These are phyloP conservation scores for Salvia splendens DNA, from an alignment of 257 asterid genomes.

Conservation along the genomic window DNA sequence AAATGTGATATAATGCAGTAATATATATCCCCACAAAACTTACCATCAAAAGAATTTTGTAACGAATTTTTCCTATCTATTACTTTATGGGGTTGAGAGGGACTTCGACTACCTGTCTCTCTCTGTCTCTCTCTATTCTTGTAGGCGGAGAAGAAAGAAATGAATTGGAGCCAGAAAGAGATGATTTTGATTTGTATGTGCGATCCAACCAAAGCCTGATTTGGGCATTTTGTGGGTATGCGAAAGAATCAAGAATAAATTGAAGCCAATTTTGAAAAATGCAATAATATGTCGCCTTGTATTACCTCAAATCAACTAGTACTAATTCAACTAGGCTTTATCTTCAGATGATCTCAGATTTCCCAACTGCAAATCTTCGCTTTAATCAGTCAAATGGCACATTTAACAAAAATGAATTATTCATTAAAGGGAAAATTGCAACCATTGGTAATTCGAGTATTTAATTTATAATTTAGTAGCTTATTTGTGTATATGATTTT, in stretches of 20 bases:
- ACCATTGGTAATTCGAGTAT: too few species aligned
- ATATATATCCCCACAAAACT: constrained; percentile 16
- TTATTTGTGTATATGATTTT: too few species aligned
- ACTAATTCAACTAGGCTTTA: too few species aligned
- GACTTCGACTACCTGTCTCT: constrained; percentile 22
- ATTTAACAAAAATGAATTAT: too few species aligned
- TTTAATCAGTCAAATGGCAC: too few species aligned
- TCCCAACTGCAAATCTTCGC: too few species aligned
- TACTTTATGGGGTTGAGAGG: constrained; percentile 25
- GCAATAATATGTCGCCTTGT: too few species aligned
- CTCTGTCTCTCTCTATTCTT: neutral
- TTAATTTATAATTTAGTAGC: too few species aligned
- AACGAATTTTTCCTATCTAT: constrained; percentile 11
- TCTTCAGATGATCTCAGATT: too few species aligned
- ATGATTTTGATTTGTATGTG: constrained; percentile 8
- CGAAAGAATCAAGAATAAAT: constrained; percentile 22
- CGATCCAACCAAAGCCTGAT: constrained; percentile 35
- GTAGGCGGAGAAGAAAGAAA: too few species aligned
- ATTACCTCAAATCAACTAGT: too few species aligned
- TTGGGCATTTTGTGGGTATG: constrained; percentile 30
- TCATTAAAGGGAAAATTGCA: too few species aligned
- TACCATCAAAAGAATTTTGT: constrained; percentile 18
- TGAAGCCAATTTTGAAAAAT: neutral
- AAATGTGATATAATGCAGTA: constrained; percentile 26
- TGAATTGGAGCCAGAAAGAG: constrained; percentile 9